phyloP scores from a whole-genome alignment of 2,329 filamentous ascomycete genomes.

The Orbilia oligospora region DNA sequence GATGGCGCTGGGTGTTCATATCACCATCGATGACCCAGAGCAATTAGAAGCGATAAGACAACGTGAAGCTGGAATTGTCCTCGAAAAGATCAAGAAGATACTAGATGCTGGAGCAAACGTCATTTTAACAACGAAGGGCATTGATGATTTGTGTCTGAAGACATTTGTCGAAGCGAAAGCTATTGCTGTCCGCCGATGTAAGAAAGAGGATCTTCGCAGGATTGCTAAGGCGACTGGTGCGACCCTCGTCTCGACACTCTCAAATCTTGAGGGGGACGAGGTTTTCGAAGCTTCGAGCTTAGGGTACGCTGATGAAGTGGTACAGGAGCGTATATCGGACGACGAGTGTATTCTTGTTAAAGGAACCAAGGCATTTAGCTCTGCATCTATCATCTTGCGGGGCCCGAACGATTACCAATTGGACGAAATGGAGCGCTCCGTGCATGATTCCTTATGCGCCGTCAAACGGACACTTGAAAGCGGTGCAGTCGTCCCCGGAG shows the following conservation, averaged over 20 bases:
- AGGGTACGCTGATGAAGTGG: constrained; percentile 92
- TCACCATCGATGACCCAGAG: constrained; percentile 96
- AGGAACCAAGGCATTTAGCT: constrained; percentile 93
- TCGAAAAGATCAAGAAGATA: constrained; percentile 96
- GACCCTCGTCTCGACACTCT: constrained; percentile 91
- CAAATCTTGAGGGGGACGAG: constrained; percentile 97
- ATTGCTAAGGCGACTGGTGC: constrained; percentile 97
- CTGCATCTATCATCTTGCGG: constrained; percentile 94
- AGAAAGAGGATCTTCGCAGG: constrained; percentile 96
- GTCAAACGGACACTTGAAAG: constrained; percentile 98
- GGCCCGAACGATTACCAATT: constrained; percentile 96
- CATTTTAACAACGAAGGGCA: constrained; percentile 96
- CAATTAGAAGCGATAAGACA: constrained; percentile 97
- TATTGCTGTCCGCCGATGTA: constrained; percentile 95
- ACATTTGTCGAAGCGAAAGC: constrained; percentile 93
- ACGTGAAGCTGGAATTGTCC: constrained; percentile 90
- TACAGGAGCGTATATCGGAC: constrained; percentile 98
- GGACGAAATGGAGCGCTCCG: constrained; percentile 98
- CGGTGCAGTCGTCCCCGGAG: constrained; percentile 95
- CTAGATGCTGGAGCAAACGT: constrained; percentile 97
- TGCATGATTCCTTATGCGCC: constrained; percentile 95
- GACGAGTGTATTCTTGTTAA: constrained; percentile 98
- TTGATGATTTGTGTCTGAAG: constrained; percentile 95
- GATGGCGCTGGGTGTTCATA: constrained; percentile 99
- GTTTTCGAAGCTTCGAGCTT: constrained; percentile 92